Percentiles rank a stretch among this genome's conserved stretches.
phyloP scores from a whole-genome alignment of 176 grass and related monocot species.

The Raddia guianensis region DNA sequence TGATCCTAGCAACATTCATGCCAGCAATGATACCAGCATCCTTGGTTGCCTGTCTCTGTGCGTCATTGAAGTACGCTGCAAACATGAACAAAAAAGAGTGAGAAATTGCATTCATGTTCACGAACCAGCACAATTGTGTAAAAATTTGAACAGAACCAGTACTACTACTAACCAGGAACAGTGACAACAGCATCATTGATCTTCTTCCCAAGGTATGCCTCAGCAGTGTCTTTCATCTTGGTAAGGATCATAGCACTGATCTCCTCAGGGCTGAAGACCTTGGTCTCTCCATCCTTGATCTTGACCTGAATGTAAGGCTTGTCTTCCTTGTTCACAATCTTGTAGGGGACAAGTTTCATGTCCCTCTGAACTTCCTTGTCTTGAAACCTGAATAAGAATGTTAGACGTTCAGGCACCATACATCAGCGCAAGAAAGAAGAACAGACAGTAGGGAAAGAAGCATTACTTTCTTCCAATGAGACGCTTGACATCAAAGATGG shows the following conservation, averaged over 20 bases:
- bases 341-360: constrained; percentile 82
- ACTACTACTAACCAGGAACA: constrained; percentile 64
- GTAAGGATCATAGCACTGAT: constrained; percentile 72
- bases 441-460: background rate
- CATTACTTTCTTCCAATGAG: constrained; percentile 74
- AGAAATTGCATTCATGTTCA: background rate
- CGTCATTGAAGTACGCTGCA: constrained; percentile 80
- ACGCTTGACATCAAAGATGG: constrained; percentile 80
- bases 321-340: constrained; percentile 70
- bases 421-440: background rate
- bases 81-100: background rate
- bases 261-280: constrained; percentile 79
- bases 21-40: constrained; percentile 69
- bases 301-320: constrained; percentile 79
- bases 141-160: background rate
- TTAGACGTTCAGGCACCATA: background rate
- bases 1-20: constrained; percentile 75
- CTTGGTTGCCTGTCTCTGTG: constrained; percentile 76
- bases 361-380: constrained; percentile 86
- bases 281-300: constrained; percentile 67
- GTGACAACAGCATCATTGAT: constrained; percentile 68
- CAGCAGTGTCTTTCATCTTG: constrained; percentile 77
- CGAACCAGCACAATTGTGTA: background rate
- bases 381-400: constrained; percentile 49
- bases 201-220: constrained; percentile 83